Conservation (phyloP, 441 rosid species). For the Euphorbia celastroides region DNA sequence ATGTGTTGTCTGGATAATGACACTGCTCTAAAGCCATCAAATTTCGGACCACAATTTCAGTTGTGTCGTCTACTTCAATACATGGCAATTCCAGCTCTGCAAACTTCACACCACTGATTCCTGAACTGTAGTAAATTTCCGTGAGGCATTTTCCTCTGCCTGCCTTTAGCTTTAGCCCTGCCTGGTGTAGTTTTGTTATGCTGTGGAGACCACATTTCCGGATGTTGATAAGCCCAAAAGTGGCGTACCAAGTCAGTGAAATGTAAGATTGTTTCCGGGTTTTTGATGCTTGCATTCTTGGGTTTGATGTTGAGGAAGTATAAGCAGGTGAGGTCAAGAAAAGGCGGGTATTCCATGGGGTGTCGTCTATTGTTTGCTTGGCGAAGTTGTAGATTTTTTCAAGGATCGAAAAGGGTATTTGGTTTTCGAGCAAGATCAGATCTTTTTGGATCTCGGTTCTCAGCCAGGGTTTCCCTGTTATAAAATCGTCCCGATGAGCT, state of each 20-base stretch:
- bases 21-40: conserved; percentile 32
- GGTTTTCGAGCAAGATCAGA: conserved; percentile 31
- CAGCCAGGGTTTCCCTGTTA: conserved; percentile 22
- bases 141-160: not conserved
- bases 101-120: not conserved
- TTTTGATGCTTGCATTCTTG: not conserved
- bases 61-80: conserved; percentile 17
- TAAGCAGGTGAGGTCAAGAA: conserved; percentile 9
- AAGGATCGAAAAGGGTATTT: conserved; percentile 16
- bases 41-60: conserved; percentile 24
- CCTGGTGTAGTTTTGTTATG: conserved; percentile 19
- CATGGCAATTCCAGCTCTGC: conserved; percentile 19
- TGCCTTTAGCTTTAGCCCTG: conserved; percentile 23
- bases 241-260: conserved; percentile 22
- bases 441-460: conserved; percentile 18
- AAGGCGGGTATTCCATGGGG: not conserved
- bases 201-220: not conserved
- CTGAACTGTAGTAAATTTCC: not conserved
- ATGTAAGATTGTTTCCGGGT: not conserved
- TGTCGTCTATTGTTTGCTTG: not conserved
- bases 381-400: conserved; percentile 6
- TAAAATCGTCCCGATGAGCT: not conserved
- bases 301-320: conserved; percentile 17
- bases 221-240: not conserved
- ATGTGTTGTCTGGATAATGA: conserved; percentile 23